Conservation (phyloP, 1,284 basidiomycete genomes). For the Ceratobasidium sp. region DNA sequence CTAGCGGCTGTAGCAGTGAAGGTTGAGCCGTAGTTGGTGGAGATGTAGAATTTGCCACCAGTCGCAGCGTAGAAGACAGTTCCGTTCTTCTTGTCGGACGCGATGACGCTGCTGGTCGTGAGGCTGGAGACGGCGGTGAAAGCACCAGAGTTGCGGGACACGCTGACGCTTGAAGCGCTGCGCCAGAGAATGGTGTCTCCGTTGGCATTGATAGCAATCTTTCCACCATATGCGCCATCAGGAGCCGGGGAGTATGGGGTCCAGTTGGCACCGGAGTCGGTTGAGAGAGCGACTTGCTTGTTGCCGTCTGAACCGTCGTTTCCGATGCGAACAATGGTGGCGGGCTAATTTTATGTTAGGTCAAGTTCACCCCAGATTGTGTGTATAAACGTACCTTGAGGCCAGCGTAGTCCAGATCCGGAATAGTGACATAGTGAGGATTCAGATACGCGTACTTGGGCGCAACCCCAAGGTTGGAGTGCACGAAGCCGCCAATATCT, state of each 20-base stretch:
- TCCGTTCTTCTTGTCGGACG: slow-evolving; percentile 71
- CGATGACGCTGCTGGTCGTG: slow-evolving; percentile 68
- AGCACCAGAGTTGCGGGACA: slow-evolving; percentile 66
- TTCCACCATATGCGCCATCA: slow-evolving; percentile 65
- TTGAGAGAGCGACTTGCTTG: slow-evolving; percentile 71
- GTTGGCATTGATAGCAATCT: slow-evolving; percentile 71
- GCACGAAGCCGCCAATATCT: slow-evolving; percentile 71
- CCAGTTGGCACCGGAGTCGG: slow-evolving; percentile 70
- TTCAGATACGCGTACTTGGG: slow-evolving; percentile 64
- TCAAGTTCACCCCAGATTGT: neutral
- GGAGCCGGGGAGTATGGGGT: slow-evolving; percentile 67
- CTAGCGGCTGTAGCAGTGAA: slow-evolving; percentile 62
- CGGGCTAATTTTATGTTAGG: slow-evolving; percentile 55
- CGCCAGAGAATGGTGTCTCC: slow-evolving; percentile 72
- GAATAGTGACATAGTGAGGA: slow-evolving; percentile 62
- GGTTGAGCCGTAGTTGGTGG: slow-evolving; percentile 68
- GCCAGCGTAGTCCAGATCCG: slow-evolving; percentile 72
- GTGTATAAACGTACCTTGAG: slow-evolving; percentile 53
- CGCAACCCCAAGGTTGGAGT: slow-evolving; percentile 64
- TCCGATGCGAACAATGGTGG: slow-evolving; percentile 68
- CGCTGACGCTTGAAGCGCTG: slow-evolving; percentile 64
- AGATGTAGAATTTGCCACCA: slow-evolving; percentile 70
- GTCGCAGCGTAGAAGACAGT: slow-evolving; percentile 69
- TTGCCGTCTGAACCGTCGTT: slow-evolving; percentile 59
- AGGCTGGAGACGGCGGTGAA: slow-evolving; percentile 68